Evolutionary conservation across 176 grass and related monocot species (phyloP).

Genomic region (Rhynchospora pubera): DNA sequence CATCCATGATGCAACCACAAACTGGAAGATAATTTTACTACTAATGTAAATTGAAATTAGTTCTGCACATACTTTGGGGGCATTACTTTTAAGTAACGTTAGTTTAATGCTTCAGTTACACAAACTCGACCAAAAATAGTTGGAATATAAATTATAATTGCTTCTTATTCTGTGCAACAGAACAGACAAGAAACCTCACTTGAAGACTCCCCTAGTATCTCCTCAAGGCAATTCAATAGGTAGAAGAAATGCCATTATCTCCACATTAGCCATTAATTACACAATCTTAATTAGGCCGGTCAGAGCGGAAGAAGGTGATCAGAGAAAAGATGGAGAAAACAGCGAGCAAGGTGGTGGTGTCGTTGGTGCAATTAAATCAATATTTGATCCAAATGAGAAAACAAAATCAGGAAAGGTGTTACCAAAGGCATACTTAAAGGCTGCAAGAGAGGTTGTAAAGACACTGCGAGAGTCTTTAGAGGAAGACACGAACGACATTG

Average conservation of each 20-base stretch:
- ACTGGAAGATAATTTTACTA: not conserved
- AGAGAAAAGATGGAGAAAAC: not conserved
- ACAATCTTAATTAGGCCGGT: not conserved
- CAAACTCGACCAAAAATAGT: not conserved
- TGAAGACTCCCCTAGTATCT: not conserved
- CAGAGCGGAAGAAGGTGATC: conserved; percentile 32
- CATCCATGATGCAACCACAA: not conserved
- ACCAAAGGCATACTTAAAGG: conserved; percentile 87
- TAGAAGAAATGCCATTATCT: conserved; percentile 20
- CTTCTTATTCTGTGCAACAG: conserved; percentile 35
- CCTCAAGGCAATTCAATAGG: not conserved
- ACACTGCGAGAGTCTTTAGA: conserved; percentile 78
- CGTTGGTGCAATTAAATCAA: conserved; percentile 57
- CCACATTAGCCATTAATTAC: not conserved
- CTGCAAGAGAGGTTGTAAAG: conserved; percentile 80
- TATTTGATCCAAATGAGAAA: conserved; percentile 79
- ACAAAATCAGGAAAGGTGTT: conserved; percentile 72
- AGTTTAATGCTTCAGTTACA: not conserved
- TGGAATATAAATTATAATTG: not conserved
- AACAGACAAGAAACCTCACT: conserved; percentile 46
- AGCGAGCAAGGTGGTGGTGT: conserved; percentile 26
- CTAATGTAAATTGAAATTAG: not conserved
- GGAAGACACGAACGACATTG: conserved; percentile 50
- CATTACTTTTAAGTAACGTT: not conserved
- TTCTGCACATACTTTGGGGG: not conserved